These are phyloP conservation scores for Penicillium cataractarum DNA, from an alignment of 495 filamentous ascomycete species.

Conservation along the genomic window DNA sequence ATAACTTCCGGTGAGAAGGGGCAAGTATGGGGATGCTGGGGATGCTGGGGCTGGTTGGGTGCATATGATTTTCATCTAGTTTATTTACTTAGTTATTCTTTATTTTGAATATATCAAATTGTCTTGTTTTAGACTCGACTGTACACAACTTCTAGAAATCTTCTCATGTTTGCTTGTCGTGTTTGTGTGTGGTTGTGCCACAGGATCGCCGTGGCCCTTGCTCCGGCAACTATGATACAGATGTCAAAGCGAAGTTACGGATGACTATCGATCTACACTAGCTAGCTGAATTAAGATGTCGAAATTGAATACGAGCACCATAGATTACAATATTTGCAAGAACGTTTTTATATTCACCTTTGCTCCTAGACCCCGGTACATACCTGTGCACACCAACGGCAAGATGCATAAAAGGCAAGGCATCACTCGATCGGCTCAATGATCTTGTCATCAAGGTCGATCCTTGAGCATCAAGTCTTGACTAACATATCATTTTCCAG, in stretches of 20 bases:
- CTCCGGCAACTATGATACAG: not conserved
- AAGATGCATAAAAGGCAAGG: not conserved
- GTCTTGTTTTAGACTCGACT: not conserved
- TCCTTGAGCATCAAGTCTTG: not conserved
- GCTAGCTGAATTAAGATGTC: not conserved
- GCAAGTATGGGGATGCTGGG: constrained; percentile 3
- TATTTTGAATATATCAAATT: not conserved
- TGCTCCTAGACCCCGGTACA: too few relatives aligned
- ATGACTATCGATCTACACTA: not conserved
- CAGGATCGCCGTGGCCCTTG: not conserved
- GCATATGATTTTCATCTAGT: not conserved
- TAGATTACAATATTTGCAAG: too few relatives aligned
- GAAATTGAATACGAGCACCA: not conserved
- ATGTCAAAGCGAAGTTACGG: not conserved
- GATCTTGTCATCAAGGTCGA: not conserved
- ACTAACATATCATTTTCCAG: not conserved
- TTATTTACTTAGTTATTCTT: not conserved
- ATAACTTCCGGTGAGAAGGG: constrained; percentile 9
- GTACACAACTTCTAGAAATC: not conserved
- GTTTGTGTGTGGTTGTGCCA: not conserved
- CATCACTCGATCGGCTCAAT: not conserved
- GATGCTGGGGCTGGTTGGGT: not conserved
- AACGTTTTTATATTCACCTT: too few relatives aligned
- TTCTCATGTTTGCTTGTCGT: not conserved
- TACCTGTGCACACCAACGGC: not conserved